These are phyloP conservation scores for Cucurbita moschata DNA, from an alignment of 306 rosid genomes.

Conservation along the genomic window DNA sequence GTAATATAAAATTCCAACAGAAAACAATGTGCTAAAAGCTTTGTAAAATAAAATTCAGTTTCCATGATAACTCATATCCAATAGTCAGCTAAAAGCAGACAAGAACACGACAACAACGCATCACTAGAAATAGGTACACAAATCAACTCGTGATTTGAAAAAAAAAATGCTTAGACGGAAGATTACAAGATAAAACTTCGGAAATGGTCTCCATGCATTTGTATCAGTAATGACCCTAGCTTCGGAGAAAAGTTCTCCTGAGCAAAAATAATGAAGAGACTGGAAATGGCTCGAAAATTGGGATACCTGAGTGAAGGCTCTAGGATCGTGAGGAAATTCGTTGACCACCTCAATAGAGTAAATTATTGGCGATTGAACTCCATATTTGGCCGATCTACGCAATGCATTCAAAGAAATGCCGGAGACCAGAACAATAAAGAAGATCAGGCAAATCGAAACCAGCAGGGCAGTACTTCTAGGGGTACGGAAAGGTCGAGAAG, in stretches of 20 bases:
- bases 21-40: not conserved
- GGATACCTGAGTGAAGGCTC: slow-evolving; percentile 78
- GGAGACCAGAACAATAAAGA: slow-evolving; percentile 20
- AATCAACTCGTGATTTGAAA: not conserved
- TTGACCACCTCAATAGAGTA: slow-evolving; percentile 53
- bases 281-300: not conserved
- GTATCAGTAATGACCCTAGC: too few relatives aligned
- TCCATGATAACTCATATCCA: not conserved
- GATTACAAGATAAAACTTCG: not conserved
- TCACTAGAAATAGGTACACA: not conserved
- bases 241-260: not conserved
- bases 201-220: not conserved
- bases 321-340: slow-evolving; percentile 73
- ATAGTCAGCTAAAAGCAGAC: not conserved
- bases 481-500: not conserved
- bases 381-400: slow-evolving; percentile 9
- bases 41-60: too few relatives aligned
- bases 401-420: slow-evolving; percentile 29
- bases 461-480: slow-evolving; percentile 12
- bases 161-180: not conserved
- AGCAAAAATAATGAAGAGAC: too few relatives aligned
- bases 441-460: slow-evolving; percentile 14
- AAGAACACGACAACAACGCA: not conserved
- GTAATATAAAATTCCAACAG: not conserved
- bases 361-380: not conserved